Conservation (phyloP, 2,329 filamentous ascomycete genomes). For the Neocatenulostroma microsporum region DNA sequence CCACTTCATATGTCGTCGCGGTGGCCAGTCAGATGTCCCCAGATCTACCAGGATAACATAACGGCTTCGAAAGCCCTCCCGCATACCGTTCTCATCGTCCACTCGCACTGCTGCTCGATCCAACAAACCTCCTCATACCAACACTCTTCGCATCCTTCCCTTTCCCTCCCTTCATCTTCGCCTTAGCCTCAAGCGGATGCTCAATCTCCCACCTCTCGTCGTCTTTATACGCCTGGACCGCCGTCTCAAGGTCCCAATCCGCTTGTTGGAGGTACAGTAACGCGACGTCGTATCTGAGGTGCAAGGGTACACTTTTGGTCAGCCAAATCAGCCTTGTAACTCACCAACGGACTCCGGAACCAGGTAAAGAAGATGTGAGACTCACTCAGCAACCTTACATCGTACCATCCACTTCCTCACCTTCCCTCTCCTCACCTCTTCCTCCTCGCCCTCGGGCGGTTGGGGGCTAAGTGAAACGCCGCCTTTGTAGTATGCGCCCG, state of each 20-base stretch:
- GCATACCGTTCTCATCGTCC: too few relatives aligned
- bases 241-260: conserved; percentile 57
- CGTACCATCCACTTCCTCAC: conserved; percentile 71
- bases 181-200: conserved; percentile 50
- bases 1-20: too few relatives aligned
- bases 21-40: too few relatives aligned
- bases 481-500: conserved; percentile 60
- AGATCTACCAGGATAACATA: too few relatives aligned
- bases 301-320: conserved; percentile 32
- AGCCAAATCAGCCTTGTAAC: conserved; percentile 23
- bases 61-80: too few relatives aligned
- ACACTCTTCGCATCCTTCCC: conserved; percentile 18
- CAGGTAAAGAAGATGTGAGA: conserved; percentile 11
- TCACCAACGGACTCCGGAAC: conserved; percentile 1
- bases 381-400: conserved; percentile 68
- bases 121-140: conserved; percentile 32
- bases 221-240: conserved; percentile 56
- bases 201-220: conserved; percentile 70
- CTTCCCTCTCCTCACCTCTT: conserved; percentile 61
- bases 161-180: conserved; percentile 41
- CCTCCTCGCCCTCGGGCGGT: conserved; percentile 66
- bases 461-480: conserved; percentile 60
- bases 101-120: too few relatives aligned
- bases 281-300: conserved; percentile 57
- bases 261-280: conserved; percentile 65